Evolutionary conservation across 2,329 filamentous ascomycete genomes (phyloP).

Genomic region (Emericellopsis cladophorae): DNA sequence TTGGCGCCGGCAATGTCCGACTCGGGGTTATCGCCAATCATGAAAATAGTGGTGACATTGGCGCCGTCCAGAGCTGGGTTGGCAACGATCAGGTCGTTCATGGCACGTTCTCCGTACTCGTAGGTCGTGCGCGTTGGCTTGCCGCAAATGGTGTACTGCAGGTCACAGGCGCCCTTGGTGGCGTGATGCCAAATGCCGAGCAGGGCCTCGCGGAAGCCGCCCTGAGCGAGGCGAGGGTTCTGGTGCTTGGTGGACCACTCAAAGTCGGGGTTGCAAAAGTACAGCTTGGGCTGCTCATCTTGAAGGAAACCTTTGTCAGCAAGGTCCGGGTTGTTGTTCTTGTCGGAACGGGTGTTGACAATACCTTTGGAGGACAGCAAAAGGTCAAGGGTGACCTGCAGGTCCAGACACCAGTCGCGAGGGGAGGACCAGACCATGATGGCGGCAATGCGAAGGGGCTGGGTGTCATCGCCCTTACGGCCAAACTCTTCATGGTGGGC

Average conservation of each 20-base stretch:
- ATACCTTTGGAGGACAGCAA: slow-evolving; percentile 34
- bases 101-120: slow-evolving; percentile 49
- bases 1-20: slow-evolving; percentile 62
- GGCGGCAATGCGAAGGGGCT: slow-evolving; percentile 23
- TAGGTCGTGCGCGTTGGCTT: slow-evolving; percentile 55
- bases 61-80: slow-evolving; percentile 1
- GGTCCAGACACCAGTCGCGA: slow-evolving; percentile 20
- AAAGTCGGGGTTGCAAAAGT: slow-evolving; percentile 60
- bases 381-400: slow-evolving; percentile 17
- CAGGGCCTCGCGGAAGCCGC: slow-evolving; percentile 53
- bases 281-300: slow-evolving; percentile 52
- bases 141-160: slow-evolving; percentile 47
- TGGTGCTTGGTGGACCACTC: slow-evolving; percentile 57
- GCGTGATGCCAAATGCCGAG: slow-evolving; percentile 47
- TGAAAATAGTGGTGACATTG: slow-evolving; percentile 46
- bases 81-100: slow-evolving; percentile 16
- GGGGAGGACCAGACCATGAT: slow-evolving; percentile 20
- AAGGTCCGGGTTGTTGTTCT: slow-evolving; percentile 34
- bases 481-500: slow-evolving; percentile 20
- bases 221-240: slow-evolving; percentile 56
- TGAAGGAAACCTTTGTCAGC: slow-evolving; percentile 25
- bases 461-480: slow-evolving; percentile 20
- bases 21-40: slow-evolving; percentile 58
- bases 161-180: slow-evolving; percentile 22
- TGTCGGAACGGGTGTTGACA: slow-evolving; percentile 46